These are phyloP conservation scores for Talaromyces ruber DNA, from an alignment of 495 filamentous ascomycete species.

Conservation along the genomic window DNA sequence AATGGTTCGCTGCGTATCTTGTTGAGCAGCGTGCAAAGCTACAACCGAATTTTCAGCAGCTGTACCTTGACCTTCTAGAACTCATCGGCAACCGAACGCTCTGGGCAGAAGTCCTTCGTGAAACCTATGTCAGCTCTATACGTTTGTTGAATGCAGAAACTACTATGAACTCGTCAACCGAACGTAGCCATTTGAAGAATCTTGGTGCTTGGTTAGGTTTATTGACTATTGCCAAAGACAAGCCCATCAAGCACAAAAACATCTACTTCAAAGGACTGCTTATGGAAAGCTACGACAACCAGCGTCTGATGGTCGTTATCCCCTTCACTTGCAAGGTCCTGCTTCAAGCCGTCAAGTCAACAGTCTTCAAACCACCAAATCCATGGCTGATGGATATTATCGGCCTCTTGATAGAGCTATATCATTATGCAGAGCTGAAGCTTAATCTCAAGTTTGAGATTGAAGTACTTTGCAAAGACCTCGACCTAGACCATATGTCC, in stretches of 20 bases:
- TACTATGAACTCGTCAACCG: conserved; percentile 68
- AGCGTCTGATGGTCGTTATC: conserved; percentile 82
- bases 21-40: conserved; percentile 94
- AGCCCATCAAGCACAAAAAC: conserved; percentile 92
- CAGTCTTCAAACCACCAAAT: conserved; percentile 87
- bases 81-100: conserved; percentile 69
- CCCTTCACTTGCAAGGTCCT: conserved; percentile 96
- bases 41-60: conserved; percentile 88
- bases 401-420: conserved; percentile 78
- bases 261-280: conserved; percentile 95
- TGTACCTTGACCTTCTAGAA: conserved; percentile 84
- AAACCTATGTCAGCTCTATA: conserved; percentile 81
- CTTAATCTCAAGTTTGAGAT: conserved; percentile 97
- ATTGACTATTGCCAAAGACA: conserved; percentile 86
- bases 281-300: conserved; percentile 82
- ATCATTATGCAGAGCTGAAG: conserved; percentile 85
- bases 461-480: conserved; percentile 86
- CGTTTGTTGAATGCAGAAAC: conserved; percentile 82
- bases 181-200: conserved; percentile 84
- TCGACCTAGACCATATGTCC: conserved; percentile 78
- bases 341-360: conserved; percentile 71
- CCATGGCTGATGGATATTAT: conserved; percentile 97
- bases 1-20: conserved; percentile 95
- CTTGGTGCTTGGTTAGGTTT: conserved; percentile 88
- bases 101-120: conserved; percentile 82